phyloP scores from a whole-genome alignment of 169 alveolate species.

The Amoebophrya sp. region DNA sequence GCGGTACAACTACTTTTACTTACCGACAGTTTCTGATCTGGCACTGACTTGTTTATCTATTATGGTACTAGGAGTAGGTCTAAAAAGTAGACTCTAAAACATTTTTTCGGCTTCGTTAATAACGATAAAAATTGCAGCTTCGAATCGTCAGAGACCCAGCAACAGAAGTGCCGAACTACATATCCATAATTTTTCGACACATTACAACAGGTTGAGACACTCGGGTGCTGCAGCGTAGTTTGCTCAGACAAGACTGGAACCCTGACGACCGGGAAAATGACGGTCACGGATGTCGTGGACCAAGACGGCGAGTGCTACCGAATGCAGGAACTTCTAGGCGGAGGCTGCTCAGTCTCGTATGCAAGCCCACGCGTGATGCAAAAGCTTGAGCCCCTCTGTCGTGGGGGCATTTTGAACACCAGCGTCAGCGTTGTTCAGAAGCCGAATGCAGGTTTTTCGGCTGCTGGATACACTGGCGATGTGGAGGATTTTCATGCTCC shows the following conservation, averaged over 20 bases:
- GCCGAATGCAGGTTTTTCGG: neutral
- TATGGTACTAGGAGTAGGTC: no score
- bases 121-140: neutral
- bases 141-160: neutral
- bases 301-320: neutral
- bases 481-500: neutral
- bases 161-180: no score
- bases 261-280: constrained; percentile 59
- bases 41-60: no score
- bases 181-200: no score
- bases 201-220: constrained; percentile 83
- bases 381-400: neutral
- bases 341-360: no score
- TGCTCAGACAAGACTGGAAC: constrained; percentile 98
- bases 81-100: no score
- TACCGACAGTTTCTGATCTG: no score
- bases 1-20: neutral
- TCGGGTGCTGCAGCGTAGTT: constrained; percentile 92
- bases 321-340: neutral
- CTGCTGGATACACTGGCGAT: no score
- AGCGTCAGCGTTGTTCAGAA: neutral
- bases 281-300: neutral
- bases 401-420: constrained; percentile 15
- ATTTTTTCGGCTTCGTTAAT: no score
- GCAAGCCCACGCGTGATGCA: neutral